Evolutionary conservation across 1,284 basidiomycete species (phyloP).

Genomic region (Gomphus bonarii): DNA sequence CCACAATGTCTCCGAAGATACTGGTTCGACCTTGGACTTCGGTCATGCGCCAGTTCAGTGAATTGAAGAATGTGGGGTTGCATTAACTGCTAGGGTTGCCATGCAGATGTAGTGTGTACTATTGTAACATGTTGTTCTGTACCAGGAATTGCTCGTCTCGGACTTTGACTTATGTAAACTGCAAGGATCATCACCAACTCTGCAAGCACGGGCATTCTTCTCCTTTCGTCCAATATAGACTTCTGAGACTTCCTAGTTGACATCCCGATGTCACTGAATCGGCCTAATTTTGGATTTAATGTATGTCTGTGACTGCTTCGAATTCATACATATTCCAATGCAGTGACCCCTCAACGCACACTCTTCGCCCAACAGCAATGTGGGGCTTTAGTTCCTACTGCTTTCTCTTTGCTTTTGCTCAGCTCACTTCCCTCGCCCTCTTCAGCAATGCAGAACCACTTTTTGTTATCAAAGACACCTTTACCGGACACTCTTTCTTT

Average conservation of each 20-base stretch:
- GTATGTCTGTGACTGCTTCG: neutral
- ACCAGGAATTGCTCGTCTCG: too few relatives aligned
- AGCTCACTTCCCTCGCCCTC: neutral
- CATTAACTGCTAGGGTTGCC: too few relatives aligned
- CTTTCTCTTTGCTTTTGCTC: neutral
- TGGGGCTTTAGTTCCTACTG: neutral
- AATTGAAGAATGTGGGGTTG: too few relatives aligned
- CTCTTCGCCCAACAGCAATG: neutral
- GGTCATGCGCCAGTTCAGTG: too few relatives aligned
- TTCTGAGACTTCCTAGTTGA: too few relatives aligned
- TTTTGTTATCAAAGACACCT: slow-evolving; percentile 22
- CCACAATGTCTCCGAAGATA: neutral
- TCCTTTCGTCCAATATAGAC: too few relatives aligned
- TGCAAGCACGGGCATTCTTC: too few relatives aligned
- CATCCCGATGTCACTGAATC: too few relatives aligned
- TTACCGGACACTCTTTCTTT: slow-evolving; percentile 34
- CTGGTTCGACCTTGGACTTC: neutral
- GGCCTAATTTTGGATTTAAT: neutral
- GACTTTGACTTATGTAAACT: too few relatives aligned
- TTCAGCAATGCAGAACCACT: neutral
- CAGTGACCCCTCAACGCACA: neutral
- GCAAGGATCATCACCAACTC: too few relatives aligned
- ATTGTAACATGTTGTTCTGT: too few relatives aligned
- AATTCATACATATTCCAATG: neutral
- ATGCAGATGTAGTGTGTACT: too few relatives aligned